phyloP scores from a whole-genome alignment of 176 grass and related monocot genomes.

The Saccharum spontaneum region DNA sequence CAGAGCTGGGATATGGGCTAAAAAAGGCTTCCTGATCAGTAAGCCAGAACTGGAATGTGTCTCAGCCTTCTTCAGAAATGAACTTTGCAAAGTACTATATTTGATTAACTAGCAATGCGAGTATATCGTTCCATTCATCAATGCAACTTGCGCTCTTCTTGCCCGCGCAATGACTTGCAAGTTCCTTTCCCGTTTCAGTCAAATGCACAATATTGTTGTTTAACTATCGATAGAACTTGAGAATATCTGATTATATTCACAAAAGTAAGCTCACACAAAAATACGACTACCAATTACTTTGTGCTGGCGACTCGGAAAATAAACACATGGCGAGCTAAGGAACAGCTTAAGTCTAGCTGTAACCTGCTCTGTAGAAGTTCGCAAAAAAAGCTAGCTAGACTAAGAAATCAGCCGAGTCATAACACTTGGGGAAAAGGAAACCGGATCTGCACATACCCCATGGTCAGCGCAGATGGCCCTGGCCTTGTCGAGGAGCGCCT shows the following conservation, averaged over 20 bases:
- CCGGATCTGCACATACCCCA: conserved; percentile 42
- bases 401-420: not conserved
- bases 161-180: not conserved
- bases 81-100: no score
- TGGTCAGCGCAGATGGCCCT: conserved; percentile 49
- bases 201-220: not conserved
- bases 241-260: not conserved
- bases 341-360: no score
- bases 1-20: not conserved
- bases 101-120: no score
- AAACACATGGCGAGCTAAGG: not conserved
- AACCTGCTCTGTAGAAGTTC: not conserved
- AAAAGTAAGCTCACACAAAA: not conserved
- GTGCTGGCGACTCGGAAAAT: not conserved
- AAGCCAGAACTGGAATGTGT: not conserved
- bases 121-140: no score
- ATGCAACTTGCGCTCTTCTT: no score
- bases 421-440: not conserved
- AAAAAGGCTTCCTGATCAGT: not conserved
- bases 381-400: no score
- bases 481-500: conserved; percentile 52
- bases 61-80: not conserved
- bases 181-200: not conserved
- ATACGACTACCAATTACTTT: not conserved
- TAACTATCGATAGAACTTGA: not conserved